These are phyloP conservation scores for Pseudogymnoascus sp. DNA, from an alignment of 2,329 filamentous ascomycete genomes.

Conservation along the genomic window DNA sequence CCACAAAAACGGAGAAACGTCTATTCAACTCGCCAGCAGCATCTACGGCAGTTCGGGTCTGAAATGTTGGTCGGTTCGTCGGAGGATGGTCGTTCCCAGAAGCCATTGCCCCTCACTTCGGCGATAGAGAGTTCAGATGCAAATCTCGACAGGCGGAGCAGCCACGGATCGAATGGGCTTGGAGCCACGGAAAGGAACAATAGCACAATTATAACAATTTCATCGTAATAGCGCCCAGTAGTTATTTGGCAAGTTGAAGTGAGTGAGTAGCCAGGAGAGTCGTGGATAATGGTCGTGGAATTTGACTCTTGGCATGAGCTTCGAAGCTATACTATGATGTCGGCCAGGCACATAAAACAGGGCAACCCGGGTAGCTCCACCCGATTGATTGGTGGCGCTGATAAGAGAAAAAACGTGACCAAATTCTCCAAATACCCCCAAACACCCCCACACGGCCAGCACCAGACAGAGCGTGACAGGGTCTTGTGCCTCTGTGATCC, in stretches of 20 bases:
- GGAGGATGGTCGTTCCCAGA: background rate
- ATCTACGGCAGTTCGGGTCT: conserved; percentile 36
- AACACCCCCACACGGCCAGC: background rate
- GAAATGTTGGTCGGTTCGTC: conserved; percentile 25
- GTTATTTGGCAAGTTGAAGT: background rate
- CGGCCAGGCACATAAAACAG: conserved; percentile 6
- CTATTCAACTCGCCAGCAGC: conserved; percentile 36
- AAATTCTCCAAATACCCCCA: background rate
- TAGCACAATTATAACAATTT: background rate
- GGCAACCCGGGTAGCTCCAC: conserved; percentile 7
- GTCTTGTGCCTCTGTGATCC: background rate
- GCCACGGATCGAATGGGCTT: background rate
- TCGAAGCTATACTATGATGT: conserved; percentile 1
- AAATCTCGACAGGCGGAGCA: background rate
- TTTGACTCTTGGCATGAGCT: background rate
- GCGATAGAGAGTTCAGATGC: background rate
- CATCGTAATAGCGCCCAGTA: background rate
- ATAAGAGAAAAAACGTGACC: conserved; percentile 6
- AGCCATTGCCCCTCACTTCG: conserved; percentile 5
- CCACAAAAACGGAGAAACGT: conserved; percentile 24
- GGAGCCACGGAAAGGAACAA: background rate
- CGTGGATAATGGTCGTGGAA: background rate
- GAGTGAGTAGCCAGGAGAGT: background rate
- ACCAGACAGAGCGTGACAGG: background rate
- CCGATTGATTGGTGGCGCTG: conserved; percentile 2